phyloP scores from a whole-genome alignment of 2,329 filamentous ascomycete genomes.

The Ascochyta rabiei region DNA sequence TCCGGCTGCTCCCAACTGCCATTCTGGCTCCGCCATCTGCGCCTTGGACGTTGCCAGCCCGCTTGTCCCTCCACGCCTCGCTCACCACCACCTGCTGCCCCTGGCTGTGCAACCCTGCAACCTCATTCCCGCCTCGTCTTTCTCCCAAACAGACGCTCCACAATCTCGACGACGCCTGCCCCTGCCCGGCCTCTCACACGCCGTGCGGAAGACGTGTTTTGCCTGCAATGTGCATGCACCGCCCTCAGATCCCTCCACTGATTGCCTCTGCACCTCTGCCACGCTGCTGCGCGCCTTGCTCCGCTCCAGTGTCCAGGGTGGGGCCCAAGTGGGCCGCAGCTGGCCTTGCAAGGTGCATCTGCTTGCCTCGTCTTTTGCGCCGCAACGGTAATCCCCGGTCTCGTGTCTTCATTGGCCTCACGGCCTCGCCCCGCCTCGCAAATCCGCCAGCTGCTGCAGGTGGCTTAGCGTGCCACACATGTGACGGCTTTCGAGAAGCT shows the following conservation, averaged over 20 bases:
- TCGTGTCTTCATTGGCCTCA: constrained; percentile 11
- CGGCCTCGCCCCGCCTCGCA: constrained; percentile 6
- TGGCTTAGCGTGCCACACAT: constrained; percentile 14
- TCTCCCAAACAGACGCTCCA: constrained; percentile 7
- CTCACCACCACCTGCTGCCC: constrained; percentile 1
- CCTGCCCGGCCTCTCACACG: constrained; percentile 3
- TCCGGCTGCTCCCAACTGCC: constrained; percentile 8
- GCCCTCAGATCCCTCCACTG: constrained; percentile 21
- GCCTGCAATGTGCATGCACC: constrained; percentile 19
- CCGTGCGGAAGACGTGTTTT: constrained; percentile 20
- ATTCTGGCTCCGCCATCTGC: constrained; percentile 11
- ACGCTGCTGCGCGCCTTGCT: constrained; percentile 13
- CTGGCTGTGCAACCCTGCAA: not conserved
- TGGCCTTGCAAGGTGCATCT: constrained; percentile 4
- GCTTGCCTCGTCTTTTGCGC: constrained; percentile 10
- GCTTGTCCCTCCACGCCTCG: not conserved
- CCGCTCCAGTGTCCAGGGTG: constrained; percentile 10
- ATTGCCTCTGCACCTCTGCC: constrained; percentile 17
- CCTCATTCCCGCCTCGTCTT: constrained; percentile 11
- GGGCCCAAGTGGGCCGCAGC: constrained; percentile 13
- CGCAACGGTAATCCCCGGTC: constrained; percentile 11
- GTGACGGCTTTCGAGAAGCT: constrained; percentile 28
- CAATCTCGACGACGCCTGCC: constrained; percentile 4
- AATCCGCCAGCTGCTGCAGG: constrained; percentile 19
- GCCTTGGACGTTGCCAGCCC: not conserved